Evolutionary conservation across 1,139 yeast genomes (phyloP).

Genomic region (Saccharomyces hybrid): DNA sequence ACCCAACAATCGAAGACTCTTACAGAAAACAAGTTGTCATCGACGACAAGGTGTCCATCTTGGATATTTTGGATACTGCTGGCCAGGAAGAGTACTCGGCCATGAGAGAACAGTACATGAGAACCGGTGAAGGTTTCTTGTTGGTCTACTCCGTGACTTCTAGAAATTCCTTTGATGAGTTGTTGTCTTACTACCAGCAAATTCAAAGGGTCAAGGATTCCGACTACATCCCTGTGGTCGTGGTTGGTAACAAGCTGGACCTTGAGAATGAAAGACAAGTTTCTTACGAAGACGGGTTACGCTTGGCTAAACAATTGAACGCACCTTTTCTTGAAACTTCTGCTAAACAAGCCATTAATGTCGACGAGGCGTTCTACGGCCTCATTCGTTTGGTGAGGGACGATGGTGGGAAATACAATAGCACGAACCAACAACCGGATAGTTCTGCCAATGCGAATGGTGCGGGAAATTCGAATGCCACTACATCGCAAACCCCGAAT

Average conservation of each 20-base stretch:
- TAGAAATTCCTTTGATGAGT: slow-evolving; percentile 66
- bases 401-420: slow-evolving; percentile 24
- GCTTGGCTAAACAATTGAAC: slow-evolving; percentile 59
- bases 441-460: not conserved
- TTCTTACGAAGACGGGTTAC: slow-evolving; percentile 69
- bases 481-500: not conserved
- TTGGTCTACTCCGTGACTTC: slow-evolving; percentile 77
- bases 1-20: slow-evolving; percentile 92
- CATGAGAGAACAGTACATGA: slow-evolving; percentile 85
- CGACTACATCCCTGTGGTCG: slow-evolving; percentile 59
- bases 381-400: slow-evolving; percentile 58
- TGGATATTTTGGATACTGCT: slow-evolving; percentile 88
- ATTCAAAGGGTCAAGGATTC: slow-evolving; percentile 75
- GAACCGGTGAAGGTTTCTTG: slow-evolving; percentile 86
- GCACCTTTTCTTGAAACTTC: slow-evolving; percentile 85
- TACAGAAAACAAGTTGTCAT: slow-evolving; percentile 70
- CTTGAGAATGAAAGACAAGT: slow-evolving; percentile 69
- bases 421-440: not conserved
- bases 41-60: slow-evolving; percentile 65
- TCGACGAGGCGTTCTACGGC: slow-evolving; percentile 79
- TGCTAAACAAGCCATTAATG: slow-evolving; percentile 85
- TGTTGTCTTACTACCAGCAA: slow-evolving; percentile 69
- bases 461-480: not conserved
- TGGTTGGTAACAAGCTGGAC: slow-evolving; percentile 76
- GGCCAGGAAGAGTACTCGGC: slow-evolving; percentile 96